Percentiles rank a stretch among this genome's conserved stretches.
These are phyloP conservation scores for Beverwykella pulmonaria DNA, from an alignment of 495 filamentous ascomycete genomes.

Conservation along the genomic window DNA sequence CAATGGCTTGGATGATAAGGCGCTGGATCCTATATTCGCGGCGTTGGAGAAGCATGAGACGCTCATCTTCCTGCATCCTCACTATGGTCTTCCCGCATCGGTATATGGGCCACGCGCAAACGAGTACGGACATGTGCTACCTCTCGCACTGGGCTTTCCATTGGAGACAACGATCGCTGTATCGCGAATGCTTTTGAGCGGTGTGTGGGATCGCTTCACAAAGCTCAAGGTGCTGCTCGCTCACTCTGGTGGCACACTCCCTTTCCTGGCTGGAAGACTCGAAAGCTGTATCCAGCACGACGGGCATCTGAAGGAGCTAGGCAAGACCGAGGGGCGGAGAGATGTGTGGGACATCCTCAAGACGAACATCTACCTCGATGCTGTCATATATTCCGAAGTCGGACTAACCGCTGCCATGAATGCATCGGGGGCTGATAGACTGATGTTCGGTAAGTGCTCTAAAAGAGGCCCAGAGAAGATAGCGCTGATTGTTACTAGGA, in stretches of 20 bases:
- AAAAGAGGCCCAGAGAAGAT: not conserved
- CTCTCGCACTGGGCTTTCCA: constrained; percentile 85
- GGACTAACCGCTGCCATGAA: constrained; percentile 74
- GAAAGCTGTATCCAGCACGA: constrained; percentile 89
- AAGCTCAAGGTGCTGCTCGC: constrained; percentile 76
- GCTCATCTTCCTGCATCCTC: constrained; percentile 85
- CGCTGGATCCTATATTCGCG: constrained; percentile 68
- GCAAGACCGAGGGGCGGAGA: constrained; percentile 54
- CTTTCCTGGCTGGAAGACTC: constrained; percentile 85
- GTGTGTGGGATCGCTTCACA: constrained; percentile 80
- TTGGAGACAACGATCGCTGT: constrained; percentile 93
- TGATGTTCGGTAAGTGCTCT: constrained; percentile 69
- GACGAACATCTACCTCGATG: constrained; percentile 89
- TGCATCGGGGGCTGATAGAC: constrained; percentile 62
- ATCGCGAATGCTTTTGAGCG: constrained; percentile 79
- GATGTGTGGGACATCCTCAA: constrained; percentile 78
- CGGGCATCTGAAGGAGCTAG: constrained; percentile 61
- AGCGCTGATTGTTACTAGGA: constrained; percentile 46
- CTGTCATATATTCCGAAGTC: constrained; percentile 76
- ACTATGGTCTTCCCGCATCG: constrained; percentile 80
- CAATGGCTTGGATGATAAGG: constrained; percentile 76
- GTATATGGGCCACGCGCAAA: constrained; percentile 73
- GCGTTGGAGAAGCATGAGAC: constrained; percentile 65
- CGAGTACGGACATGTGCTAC: constrained; percentile 87
- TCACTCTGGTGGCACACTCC: constrained; percentile 85